Base-by-base conservation (phyloP, 768 basidiomycete genomes). In the Amanita fuliginea region DNA sequence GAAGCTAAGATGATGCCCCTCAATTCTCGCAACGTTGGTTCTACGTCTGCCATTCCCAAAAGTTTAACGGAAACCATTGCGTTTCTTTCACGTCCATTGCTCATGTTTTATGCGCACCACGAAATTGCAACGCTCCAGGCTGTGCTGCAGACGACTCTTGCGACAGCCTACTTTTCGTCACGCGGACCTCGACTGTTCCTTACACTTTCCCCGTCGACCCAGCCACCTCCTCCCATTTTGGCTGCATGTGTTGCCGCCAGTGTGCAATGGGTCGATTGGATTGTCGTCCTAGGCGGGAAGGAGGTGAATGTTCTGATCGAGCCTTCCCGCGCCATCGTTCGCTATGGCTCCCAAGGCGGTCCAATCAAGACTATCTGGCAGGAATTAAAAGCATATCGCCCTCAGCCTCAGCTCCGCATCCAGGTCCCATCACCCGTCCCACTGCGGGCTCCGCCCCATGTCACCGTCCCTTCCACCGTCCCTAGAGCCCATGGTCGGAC, bases 51-150 rank as follows among this genome's bases (percentile, higher is more conserved):
- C 14, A 51, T 42, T 33, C 48, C 58, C 26, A 53, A 59, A 36
- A 59, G 62, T 55, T 54, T 67, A 42, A 51, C 51, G 45, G 65
- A 65, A 51, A 64, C 66, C 30, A 58, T 67, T 51, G 56, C 53
- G 42, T 71, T 70, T 57, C 56, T 72, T 24, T 68, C 67, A 3
- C 60, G 64, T 9, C 68, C 71, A 22, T 58, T 72, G 34, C 42
- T 64, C 35, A 49, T 62, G 19, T 55, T 59, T 34, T 54, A 62
- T 45, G 32, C 62, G 16, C 46, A 60, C 4, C 45, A 53, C 30
- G 57, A 56, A 46, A 53, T 67, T 50, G 35, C 54, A 14, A 51
- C 56, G 33, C 51, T 69, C 28, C 59, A 64, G 51, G 41, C 56
- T 22, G 57, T 69, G 40, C 60, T 71, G 43, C 62, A 63, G 48